Percentiles rank a stretch among this genome's conserved stretches.
These are phyloP conservation scores for Tetrapyrgos nigripes DNA, from an alignment of 1,284 basidiomycete genomes.

Conservation along the genomic window DNA sequence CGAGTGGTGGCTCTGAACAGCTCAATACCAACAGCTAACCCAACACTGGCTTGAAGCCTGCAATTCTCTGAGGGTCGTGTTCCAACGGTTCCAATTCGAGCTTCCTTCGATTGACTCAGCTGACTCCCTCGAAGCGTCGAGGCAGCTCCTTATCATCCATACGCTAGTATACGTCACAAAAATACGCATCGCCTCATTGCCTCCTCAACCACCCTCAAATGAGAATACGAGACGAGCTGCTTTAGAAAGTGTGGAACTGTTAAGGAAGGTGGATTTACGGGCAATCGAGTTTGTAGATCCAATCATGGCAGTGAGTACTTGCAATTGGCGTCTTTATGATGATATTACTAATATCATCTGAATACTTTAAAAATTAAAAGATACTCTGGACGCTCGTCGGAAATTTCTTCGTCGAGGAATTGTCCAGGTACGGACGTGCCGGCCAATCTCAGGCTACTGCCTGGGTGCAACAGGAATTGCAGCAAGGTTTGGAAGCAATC, in stretches of 20 bases:
- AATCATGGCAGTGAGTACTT: conserved; percentile 31
- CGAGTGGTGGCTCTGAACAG: neutral
- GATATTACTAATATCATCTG: neutral
- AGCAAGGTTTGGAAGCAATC: neutral
- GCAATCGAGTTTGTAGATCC: conserved; percentile 29
- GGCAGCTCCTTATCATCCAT: conserved; percentile 35
- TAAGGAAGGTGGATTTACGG: neutral
- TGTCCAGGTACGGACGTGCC: too few relatives aligned
- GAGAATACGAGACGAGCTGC: conserved; percentile 31
- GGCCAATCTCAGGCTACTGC: too few relatives aligned
- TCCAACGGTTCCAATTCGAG: conserved; percentile 30
- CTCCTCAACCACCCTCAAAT: conserved; percentile 26
- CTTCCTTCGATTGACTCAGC: conserved; percentile 25
- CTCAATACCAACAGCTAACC: neutral
- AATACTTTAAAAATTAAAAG: neutral
- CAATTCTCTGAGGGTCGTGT: conserved; percentile 32
- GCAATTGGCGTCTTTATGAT: too few relatives aligned
- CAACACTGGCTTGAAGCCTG: conserved; percentile 22
- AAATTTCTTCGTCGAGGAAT: neutral
- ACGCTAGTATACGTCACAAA: conserved; percentile 40
- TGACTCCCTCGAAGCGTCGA: conserved; percentile 19
- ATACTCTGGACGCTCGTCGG: neutral
- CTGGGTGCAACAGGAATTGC: neutral
- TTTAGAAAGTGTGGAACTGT: conserved; percentile 25
- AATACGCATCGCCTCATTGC: conserved; percentile 41